A percentile compares a stretch with the other conserved stretches of the same genome.
Conservation (phyloP, 306 rosid genomes). For the Malus sylvestris region DNA sequence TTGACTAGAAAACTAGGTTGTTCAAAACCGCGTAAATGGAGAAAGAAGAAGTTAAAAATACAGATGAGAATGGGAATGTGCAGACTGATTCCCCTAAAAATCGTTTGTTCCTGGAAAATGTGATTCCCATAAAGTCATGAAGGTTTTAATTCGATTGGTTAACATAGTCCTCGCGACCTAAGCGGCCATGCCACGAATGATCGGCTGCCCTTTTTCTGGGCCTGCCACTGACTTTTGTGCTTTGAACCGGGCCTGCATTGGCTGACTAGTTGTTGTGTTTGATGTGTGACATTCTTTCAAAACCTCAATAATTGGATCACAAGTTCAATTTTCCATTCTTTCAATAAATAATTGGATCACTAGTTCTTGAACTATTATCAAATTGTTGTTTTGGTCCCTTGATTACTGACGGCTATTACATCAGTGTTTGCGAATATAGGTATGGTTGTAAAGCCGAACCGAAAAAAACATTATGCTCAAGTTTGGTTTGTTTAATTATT, state of each 20-base stretch:
- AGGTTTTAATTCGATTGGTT: background rate
- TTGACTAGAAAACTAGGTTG: background rate
- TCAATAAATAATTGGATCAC: too few species aligned
- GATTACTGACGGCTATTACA: too few species aligned
- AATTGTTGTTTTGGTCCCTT: too few species aligned
- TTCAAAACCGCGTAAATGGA: constrained; percentile 5
- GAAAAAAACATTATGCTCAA: too few species aligned
- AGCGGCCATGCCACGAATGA: background rate
- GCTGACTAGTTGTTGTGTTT: background rate
- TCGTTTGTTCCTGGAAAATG: background rate
- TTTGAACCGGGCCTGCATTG: background rate
- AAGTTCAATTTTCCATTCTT: too few species aligned
- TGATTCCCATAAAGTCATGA: background rate
- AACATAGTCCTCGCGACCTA: background rate
- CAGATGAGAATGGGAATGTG: background rate
- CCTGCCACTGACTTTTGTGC: too few species aligned
- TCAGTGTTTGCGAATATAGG: too few species aligned
- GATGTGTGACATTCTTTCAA: background rate
- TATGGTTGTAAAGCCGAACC: too few species aligned
- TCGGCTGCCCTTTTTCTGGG: background rate
- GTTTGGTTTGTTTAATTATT: too few species aligned
- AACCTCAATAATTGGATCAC: background rate
- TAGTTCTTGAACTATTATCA: too few species aligned
- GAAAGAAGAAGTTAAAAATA: background rate
- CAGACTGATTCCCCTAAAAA: background rate